Evolutionary conservation across 2,329 filamentous ascomycete species (phyloP), one percentile per base, ranked within the genome.

Genomic region (Aschersonia sp.): DNA sequence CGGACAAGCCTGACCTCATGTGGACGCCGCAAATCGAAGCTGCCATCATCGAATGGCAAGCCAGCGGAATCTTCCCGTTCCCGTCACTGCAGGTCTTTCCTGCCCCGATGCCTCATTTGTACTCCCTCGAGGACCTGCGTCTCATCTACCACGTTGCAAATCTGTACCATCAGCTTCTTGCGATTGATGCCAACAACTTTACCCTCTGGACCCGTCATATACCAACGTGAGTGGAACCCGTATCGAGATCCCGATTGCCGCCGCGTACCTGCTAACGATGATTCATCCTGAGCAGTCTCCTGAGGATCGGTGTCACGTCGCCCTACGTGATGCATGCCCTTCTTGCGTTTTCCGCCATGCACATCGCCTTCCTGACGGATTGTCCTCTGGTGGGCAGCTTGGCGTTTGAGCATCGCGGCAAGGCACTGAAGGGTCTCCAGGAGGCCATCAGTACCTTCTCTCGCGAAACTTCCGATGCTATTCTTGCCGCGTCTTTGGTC

Each of bases 321-420:
- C 75, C 81, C 47, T 97, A 92, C 67, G 89, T 96, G 55, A 94
- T 97, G 88, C 85, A 94, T 65, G 83, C 90, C 11, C 75, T 97
- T 56, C 75, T 97, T 47, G 87, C 88, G 5, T 85, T 97, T 58
- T 94, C 92, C n/a, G 90, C 92, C 47, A 90, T 87, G 59, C 89
- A 97, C 66, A 78, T 98, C 53, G 85, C 88, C 44, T 95, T 86
- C 75, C 76, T 94, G 57, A 92, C 87, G 46, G 81, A 86, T 58
- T 94, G 88, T 57, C 79, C 81, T 39, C 79, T 92, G 54, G 90
- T 89, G 30, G 83, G 85, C 54, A 88, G 89, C 67, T 79, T 97
- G 65, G 86, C 87, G 22, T 92, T 89, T 59, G 85, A 94, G 62
- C 87, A 97, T 63, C 84, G 86, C 49, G 87, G 86, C 30, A 76